Conservation (phyloP, 1,284 basidiomycete species). For the Farysia itapuensis region DNA sequence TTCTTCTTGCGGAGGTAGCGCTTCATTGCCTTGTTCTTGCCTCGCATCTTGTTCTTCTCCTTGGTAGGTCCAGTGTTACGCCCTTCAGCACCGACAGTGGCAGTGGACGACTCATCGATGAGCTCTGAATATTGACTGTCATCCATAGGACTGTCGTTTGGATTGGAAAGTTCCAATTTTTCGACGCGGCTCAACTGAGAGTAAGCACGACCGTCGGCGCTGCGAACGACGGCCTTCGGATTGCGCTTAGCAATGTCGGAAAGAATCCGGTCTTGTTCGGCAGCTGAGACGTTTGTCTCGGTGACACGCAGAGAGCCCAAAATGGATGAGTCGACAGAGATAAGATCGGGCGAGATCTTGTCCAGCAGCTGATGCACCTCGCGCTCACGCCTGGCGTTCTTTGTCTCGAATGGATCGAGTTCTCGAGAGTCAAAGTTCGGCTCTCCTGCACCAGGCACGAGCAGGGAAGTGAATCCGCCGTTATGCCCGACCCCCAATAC, state of each 20-base stretch:
- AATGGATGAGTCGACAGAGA: conserved; percentile 82
- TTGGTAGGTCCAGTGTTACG: conserved; percentile 11
- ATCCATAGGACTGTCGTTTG: conserved; percentile 5
- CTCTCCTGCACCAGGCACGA: conserved; percentile 90
- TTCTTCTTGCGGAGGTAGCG: conserved; percentile 53
- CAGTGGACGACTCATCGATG: conserved; percentile 2
- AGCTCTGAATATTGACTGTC: conserved; percentile 7
- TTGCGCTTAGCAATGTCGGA: conserved; percentile 12
- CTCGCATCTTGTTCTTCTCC: conserved; percentile 52
- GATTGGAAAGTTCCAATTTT: conserved; percentile 42
- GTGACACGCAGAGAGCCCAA: conserved; percentile 53
- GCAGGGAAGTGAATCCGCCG: conserved; percentile 76
- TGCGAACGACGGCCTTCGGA: conserved; percentile 15
- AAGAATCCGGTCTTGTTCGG: conserved; percentile 63
- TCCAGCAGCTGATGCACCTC: conserved; percentile 89
- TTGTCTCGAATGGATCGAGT: conserved; percentile 91
- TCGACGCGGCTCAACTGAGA: conserved; percentile 49
- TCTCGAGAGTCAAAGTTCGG: conserved; percentile 91
- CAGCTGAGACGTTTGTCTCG: conserved; percentile 75
- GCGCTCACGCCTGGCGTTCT: conserved; percentile 77
- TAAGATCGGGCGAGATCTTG: conserved; percentile 94
- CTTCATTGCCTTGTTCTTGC: conserved; percentile 52
- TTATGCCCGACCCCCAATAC: conserved; percentile 74
- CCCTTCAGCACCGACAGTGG: conserved; percentile 18
- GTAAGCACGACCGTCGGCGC: conserved; percentile 53